phyloP scores from a whole-genome alignment of 257 asterid species.

The Misopates orontium region DNA sequence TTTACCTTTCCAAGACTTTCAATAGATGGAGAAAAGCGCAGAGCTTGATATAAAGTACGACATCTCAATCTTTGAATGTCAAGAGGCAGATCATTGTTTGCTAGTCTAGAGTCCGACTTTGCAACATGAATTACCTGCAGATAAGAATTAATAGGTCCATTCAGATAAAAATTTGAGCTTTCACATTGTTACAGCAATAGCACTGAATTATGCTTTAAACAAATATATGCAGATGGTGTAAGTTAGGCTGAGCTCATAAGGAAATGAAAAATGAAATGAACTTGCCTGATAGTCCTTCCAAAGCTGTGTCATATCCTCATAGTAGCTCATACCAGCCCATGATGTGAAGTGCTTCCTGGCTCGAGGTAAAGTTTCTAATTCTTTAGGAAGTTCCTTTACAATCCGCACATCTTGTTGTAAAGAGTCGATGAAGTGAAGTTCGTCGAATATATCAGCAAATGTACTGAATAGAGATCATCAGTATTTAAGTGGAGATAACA shows the following conservation, averaged over 20 bases:
- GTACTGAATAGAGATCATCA: constrained; percentile 55
- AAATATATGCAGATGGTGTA: background rate
- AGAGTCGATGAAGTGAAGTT: constrained; percentile 64
- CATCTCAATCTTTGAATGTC: constrained; percentile 96
- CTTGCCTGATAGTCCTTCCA: constrained; percentile 89
- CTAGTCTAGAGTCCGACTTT: constrained; percentile 93
- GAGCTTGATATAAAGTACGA: constrained; percentile 86
- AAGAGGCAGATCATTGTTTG: constrained; percentile 92
- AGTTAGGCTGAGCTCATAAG: constrained; percentile 4
- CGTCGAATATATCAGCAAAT: constrained; percentile 88
- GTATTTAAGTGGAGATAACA: constrained; percentile 26
- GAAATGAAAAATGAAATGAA: constrained; percentile 20
- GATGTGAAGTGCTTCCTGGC: constrained; percentile 92
- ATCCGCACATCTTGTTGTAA: constrained; percentile 72
- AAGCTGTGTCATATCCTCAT: constrained; percentile 66
- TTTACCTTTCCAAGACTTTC: constrained; percentile 85
- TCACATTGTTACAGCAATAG: background rate
- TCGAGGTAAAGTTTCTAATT: constrained; percentile 70
- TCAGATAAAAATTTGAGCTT: constrained; percentile 9
- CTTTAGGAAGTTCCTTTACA: constrained; percentile 81
- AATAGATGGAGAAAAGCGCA: constrained; percentile 77
- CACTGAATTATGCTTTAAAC: background rate
- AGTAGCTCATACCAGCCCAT: constrained; percentile 83
- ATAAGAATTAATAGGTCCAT: constrained; percentile 28
- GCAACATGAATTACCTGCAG: constrained; percentile 88